These are phyloP conservation scores for Rhodamnia argentea DNA, from an alignment of 345 rosid genomes.

Conservation along the genomic window DNA sequence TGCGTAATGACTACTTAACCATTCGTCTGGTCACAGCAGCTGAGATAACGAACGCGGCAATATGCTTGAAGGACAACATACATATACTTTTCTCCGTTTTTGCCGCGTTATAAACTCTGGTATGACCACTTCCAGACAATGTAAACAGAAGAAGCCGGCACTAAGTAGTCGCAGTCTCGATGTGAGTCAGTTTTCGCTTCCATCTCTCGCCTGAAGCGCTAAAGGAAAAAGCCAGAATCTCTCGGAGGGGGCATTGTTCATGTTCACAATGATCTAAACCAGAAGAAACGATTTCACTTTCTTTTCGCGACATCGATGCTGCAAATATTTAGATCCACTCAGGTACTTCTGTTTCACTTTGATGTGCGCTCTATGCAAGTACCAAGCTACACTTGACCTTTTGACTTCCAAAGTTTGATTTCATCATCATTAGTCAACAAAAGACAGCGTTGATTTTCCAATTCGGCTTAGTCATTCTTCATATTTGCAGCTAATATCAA, in stretches of 20 bases:
- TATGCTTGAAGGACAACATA: neutral
- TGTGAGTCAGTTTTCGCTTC: neutral
- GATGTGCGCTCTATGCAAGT: neutral
- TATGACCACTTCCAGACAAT: slow-evolving; percentile 8
- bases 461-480: neutral
- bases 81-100: neutral
- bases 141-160: slow-evolving; percentile 21
- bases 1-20: neutral
- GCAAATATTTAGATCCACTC: neutral
- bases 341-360: neutral
- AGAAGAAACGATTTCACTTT: neutral
- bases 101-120: slow-evolving; percentile 17
- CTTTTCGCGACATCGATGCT: neutral
- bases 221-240: neutral
- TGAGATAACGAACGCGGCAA: neutral
- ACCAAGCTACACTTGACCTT: neutral
- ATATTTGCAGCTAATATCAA: neutral
- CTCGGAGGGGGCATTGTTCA: neutral
- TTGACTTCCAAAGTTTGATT: neutral
- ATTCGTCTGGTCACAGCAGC: neutral
- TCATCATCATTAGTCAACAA: neutral
- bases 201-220: neutral
- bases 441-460: neutral
- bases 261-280: neutral
- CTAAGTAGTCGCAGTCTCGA: neutral